phyloP scores from a whole-genome alignment of 805 yeast species.

The Lipomyces kockii region DNA sequence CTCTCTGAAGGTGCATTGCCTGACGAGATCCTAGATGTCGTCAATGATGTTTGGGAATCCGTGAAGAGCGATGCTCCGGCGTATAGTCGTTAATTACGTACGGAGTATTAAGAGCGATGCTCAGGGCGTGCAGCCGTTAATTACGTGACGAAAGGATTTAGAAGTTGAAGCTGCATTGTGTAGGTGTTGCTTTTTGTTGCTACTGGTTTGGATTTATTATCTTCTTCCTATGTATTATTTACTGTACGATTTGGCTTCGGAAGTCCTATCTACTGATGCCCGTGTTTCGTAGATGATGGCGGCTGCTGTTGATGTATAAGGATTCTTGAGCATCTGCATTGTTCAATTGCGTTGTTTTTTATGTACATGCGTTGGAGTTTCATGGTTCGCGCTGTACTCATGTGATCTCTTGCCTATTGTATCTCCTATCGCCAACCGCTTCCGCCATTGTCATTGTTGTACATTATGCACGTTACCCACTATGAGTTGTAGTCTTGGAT shows the following conservation, averaged over 20 bases:
- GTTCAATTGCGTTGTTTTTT: background rate
- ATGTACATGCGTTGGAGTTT: background rate
- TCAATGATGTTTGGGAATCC: conserved; percentile 40
- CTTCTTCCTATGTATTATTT: background rate
- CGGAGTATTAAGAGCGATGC: conserved; percentile 35
- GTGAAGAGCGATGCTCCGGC: conserved; percentile 39
- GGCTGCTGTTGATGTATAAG: background rate
- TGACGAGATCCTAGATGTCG: conserved; percentile 35
- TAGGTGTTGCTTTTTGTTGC: background rate
- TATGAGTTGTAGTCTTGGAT: background rate
- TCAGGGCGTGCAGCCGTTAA: conserved; percentile 20
- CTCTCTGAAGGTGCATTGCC: conserved; percentile 41
- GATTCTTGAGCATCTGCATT: background rate
- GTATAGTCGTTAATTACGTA: conserved; percentile 6
- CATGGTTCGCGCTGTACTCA: background rate
- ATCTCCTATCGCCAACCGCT: background rate
- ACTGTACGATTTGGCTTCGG: background rate
- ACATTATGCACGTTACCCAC: background rate
- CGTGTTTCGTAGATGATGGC: background rate
- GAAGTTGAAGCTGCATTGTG: background rate
- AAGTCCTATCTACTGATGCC: background rate
- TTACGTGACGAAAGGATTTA: background rate
- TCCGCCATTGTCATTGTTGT: background rate
- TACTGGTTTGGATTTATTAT: background rate
- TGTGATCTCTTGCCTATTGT: background rate